Conservation (phyloP, 139 green algal genomes). For the Chlamydomonas schloesseri region DNA sequence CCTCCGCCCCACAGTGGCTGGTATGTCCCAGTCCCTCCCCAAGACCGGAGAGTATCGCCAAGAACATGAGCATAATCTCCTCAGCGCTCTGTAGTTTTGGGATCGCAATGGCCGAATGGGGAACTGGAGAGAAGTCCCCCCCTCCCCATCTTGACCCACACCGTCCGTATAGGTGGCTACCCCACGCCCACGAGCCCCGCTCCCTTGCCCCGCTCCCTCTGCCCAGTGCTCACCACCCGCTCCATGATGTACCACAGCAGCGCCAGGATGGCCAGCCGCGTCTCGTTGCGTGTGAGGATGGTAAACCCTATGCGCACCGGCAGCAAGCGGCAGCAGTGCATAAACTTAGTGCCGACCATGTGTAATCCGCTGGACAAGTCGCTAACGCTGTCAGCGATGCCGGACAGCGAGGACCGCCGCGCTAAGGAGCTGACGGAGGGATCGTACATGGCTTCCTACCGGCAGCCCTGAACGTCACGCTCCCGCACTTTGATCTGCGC, state of each 20-base stretch:
- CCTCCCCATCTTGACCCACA: too few relatives aligned
- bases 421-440: conserved; percentile 72
- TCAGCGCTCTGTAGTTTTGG: too few relatives aligned
- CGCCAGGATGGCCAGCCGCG: conserved; percentile 50
- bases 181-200: too few relatives aligned
- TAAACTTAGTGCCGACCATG: too few relatives aligned
- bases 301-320: conserved; percentile 42
- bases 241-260: conserved; percentile 59
- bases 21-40: too few relatives aligned
- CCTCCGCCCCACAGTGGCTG: too few relatives aligned
- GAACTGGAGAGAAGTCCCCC: too few relatives aligned
- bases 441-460: conserved; percentile 74
- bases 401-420: conserved; percentile 67
- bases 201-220: neutral
- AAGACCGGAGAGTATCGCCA: too few relatives aligned
- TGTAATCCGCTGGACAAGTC: conserved; percentile 51
- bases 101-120: too few relatives aligned
- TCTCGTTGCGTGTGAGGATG: conserved; percentile 49
- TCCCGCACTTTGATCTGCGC: conserved; percentile 51
- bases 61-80: too few relatives aligned
- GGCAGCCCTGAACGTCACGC: conserved; percentile 63
- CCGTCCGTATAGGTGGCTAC: too few relatives aligned
- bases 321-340: conserved; percentile 64
- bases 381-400: conserved; percentile 46
- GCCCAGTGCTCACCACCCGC: conserved; percentile 45